Percentiles rank a stretch among this genome's conserved stretches.
These are phyloP conservation scores for Cronartium ribicola DNA, from an alignment of 1,284 basidiomycete genomes.

Conservation along the genomic window DNA sequence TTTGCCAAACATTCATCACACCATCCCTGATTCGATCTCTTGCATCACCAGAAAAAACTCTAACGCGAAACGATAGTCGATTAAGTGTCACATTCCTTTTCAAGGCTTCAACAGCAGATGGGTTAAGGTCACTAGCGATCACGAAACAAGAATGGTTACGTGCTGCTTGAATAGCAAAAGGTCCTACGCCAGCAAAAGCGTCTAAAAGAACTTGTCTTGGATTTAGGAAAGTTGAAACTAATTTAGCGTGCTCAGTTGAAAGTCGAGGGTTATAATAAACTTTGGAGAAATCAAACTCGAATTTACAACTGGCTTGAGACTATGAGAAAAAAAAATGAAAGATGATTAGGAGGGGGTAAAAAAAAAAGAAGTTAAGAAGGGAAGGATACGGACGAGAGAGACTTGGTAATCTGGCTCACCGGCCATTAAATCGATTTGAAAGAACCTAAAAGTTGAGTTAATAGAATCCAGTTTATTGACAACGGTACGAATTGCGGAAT, in stretches of 20 bases:
- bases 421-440: slow-evolving; percentile 94
- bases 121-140: slow-evolving; percentile 94
- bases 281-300: slow-evolving; percentile 87
- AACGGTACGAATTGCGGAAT: slow-evolving; percentile 71
- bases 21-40: slow-evolving; percentile 12
- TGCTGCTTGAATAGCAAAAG: slow-evolving; percentile 88
- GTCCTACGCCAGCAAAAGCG: slow-evolving; percentile 95
- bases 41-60: slow-evolving; percentile 12
- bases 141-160: slow-evolving; percentile 70
- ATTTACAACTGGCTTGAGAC: slow-evolving; percentile 77
- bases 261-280: slow-evolving; percentile 99
- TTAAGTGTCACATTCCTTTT: slow-evolving; percentile 60
- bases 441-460: slow-evolving; percentile 81
- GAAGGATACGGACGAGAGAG: slow-evolving; percentile 64
- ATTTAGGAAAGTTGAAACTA: slow-evolving; percentile 65
- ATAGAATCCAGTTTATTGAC: slow-evolving; percentile 93
- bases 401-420: slow-evolving; percentile 81
- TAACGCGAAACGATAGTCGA: slow-evolving; percentile 2
- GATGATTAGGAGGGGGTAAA: background rate
- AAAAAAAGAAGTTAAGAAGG: slow-evolving; percentile 29
- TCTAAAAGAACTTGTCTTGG: slow-evolving; percentile 74
- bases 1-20: slow-evolving; percentile 12
- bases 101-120: slow-evolving; percentile 74
- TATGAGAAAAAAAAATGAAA: slow-evolving; percentile 49
- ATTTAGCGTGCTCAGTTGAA: slow-evolving; percentile 80